phyloP scores from a whole-genome alignment of 257 asterid species.

The Scutellaria barbata region DNA sequence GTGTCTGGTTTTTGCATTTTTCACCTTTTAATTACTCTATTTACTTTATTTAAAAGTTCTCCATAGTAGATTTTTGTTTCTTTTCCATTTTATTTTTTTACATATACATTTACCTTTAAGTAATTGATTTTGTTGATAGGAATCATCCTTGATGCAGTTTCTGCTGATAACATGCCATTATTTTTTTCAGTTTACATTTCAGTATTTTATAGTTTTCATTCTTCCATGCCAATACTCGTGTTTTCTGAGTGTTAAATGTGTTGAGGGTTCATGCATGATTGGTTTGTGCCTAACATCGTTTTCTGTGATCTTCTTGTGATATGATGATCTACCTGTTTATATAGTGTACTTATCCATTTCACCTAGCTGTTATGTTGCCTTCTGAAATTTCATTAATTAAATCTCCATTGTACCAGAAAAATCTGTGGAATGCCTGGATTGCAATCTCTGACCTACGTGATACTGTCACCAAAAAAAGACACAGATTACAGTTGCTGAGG shows the following conservation, averaged over 20 bases:
- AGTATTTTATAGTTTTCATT: neutral
- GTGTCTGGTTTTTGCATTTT: neutral
- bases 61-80: no score
- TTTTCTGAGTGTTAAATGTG: neutral
- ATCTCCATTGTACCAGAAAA: constrained; percentile 58
- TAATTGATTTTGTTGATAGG: neutral
- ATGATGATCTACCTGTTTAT: neutral
- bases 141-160: constrained; percentile 22
- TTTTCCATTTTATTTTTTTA: neutral
- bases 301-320: neutral
- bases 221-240: neutral
- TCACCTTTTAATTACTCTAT: neutral
- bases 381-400: constrained; percentile 7
- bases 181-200: neutral
- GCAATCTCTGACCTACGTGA: constrained; percentile 90
- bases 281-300: neutral
- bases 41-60: neutral
- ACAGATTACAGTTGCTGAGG: constrained; percentile 88
- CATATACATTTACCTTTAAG: neutral
- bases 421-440: constrained; percentile 97
- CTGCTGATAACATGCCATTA: neutral
- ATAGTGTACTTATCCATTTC: neutral
- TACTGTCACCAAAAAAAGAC: constrained; percentile 89
- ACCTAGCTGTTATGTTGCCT: neutral
- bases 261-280: neutral